A percentile compares a stretch with the other conserved stretches of the same genome.
phyloP scores from a whole-genome alignment of 805 yeast genomes.

The Lipomyces sp. region DNA sequence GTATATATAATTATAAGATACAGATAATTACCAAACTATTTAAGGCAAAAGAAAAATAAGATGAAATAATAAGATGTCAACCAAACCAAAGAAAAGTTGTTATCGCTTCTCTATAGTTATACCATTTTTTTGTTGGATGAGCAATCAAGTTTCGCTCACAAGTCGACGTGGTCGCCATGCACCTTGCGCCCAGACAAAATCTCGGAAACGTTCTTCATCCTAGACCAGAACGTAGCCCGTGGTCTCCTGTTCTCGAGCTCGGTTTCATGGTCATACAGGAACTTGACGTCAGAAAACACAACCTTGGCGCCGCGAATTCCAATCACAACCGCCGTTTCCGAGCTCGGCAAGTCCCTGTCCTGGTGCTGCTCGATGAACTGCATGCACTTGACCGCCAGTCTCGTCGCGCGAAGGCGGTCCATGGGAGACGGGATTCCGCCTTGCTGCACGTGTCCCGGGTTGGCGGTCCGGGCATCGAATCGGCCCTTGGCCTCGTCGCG shows the following conservation, averaged over 20 bases:
- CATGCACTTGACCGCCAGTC: slow-evolving; percentile 86
- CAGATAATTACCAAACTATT: neutral
- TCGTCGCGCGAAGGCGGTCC: slow-evolving; percentile 84
- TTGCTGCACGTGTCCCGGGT: slow-evolving; percentile 98
- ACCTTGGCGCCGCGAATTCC: slow-evolving; percentile 80
- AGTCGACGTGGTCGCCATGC: neutral
- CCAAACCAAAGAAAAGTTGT: too few relatives aligned
- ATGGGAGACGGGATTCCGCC: slow-evolving; percentile 94
- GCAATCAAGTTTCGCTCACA: too few relatives aligned
- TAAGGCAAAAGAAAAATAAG: neutral
- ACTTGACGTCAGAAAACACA: slow-evolving; percentile 67
- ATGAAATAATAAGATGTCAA: neutral
- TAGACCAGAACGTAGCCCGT: slow-evolving; percentile 79
- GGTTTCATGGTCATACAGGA: slow-evolving; percentile 83
- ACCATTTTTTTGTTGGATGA: too few relatives aligned
- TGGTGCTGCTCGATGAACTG: slow-evolving; percentile 71
- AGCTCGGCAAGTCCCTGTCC: slow-evolving; percentile 14
- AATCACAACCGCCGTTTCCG: slow-evolving; percentile 68
- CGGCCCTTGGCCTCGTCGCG: slow-evolving; percentile 70
- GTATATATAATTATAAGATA: neutral
- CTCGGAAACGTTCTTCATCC: slow-evolving; percentile 54
- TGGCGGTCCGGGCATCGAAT: slow-evolving; percentile 89
- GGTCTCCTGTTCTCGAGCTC: slow-evolving; percentile 81
- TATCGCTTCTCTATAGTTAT: neutral
- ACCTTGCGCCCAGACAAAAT: slow-evolving; percentile 18